Base-by-base conservation (phyloP, 2,329 filamentous ascomycete genomes). In the Fusarium fujikuroi region DNA sequence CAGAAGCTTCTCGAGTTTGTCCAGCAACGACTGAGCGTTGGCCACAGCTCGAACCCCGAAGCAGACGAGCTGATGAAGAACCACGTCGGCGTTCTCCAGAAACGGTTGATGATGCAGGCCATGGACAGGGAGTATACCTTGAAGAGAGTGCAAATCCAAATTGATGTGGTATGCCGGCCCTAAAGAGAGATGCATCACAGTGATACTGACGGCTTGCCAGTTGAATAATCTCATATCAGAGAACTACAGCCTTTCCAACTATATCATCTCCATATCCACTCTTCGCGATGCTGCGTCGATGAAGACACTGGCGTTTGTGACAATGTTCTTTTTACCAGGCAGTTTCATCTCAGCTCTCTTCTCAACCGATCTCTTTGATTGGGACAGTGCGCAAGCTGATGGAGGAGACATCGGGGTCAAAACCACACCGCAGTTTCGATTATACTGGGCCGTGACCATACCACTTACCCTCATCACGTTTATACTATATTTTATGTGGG, bases 331-430 rank as follows among this genome's bases (percentile, higher is more conserved):
- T 70, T 77, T 85, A 5, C 83, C 83, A 0, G 83, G 83, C 1
- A 84, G 80, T 62, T 85, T 85, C 59, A 78, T 84, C 21, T 82
- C 83, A 2, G 82, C 83, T 4, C 77, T 84, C n/a, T 84, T 85
- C 68, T 83, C 81, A 7, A 81, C 81, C 12, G 43, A 76, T 10
- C 74, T 79, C 58, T 83, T 83, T 60, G 74, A 80, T 30, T 83
- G 81, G 81, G 75, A 76, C 46, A 50, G 66, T 50, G 70, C 79
- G 23, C 50, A 67, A 53, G 69, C 79, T 28, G 60, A 79, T 8
- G 34, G 57, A 40, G 63, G 77, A n/a, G 62, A 57, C 19, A 83
- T 84, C 10, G 76, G 72, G 2, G 75, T 84, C 23, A 67, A 63
- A 19, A 68, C 78, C 4, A 79, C 78, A 46, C 82, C 81, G 1